Evolutionary conservation across 495 filamentous ascomycete species (phyloP), one percentile per base, ranked within the genome.

Genomic region (Xylaria longipes): DNA sequence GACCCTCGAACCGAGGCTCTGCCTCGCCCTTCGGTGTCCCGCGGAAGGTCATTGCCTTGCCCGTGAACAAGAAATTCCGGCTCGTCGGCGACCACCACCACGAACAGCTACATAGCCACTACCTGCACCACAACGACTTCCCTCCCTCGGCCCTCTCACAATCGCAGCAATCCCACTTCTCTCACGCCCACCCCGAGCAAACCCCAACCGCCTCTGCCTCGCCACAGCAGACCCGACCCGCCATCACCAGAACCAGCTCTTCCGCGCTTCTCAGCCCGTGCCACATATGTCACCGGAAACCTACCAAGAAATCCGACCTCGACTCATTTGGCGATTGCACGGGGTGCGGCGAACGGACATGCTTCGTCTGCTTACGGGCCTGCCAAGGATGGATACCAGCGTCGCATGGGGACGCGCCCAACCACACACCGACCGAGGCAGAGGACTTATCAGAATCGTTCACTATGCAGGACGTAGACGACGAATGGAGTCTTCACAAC

Each of bases 231-330:
- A 63, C 45, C 58, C 70, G 54, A 68, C 48, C 67, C 17, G 27
- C 35, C 48, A 61, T 68, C 11, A 43, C 56, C 64, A 43, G 71
- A 46, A 57, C 70, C 22, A 72, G 62, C n/a, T 27, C 75, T 2
- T 48, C 76, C 2, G 60, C 75, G 0, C 69, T 78, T 1, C 80
- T 84, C 62, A 81, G 68, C 65, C 81, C 83, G 17, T 86, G 84
- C 71, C 83, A 86, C 77, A 83, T 86, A 69, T 86, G 84, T 77
- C 81, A 75, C 71, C 81, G 84, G 37, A 81, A 82, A 50, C 84
- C 84, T 0, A 82, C 73, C 71, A 85, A 81, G 77, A 85, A 82
- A 65, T 79, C 82, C 46, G 82, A 86, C 71, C 82, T 85, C 48
- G 84, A 86, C 70, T 81, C 79, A 39, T 86, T 82, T 67, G 80